Base-by-base conservation (phyloP, 2,329 filamentous ascomycete genomes). In the Trematosphaeria pertusa region DNA sequence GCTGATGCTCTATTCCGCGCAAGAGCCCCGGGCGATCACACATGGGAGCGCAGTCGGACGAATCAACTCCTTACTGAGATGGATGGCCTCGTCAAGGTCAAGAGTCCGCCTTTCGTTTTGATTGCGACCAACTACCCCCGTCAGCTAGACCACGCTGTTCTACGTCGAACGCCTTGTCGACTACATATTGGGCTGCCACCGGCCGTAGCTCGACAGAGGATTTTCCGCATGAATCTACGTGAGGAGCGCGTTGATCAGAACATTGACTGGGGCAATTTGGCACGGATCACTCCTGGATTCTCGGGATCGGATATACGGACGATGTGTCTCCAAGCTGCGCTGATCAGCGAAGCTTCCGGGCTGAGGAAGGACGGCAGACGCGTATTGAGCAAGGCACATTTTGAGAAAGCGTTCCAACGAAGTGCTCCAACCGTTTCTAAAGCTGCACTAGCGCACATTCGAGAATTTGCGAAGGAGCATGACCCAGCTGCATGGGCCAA, bases 1-100 rank as follows among this genome's bases (percentile, higher is more conserved):
- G 96, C 97, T 61, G 92, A 97, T 70, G 92, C 92, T 54, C 96
- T 97, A 5, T 30, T 35, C 19, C 5, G 17, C 3, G 17, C 17
- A 7, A 21, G 43, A 14, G 11, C 12, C 4, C 18, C 34, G 5
- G 43, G 18, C 5, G 34, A 31, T 4, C 9, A 17, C 3, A 19
- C 12, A 5, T 28, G 28, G 19, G 31, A 35, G 12, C 34, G 34
- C 12, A 18, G 5, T n/a, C 17, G 9, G 14, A 10, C 30, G 9
- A 46, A 39, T 18, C 35, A 46, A 17, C 18, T 46, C 18, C 43
- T 46, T 4, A 24, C 20, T 4, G 43, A 46, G 17, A 35, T 24
- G 32, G 43, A 46, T 18, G 43, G 43, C 6, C 15, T 46, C 14
- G 15, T 24, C 8, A 38, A 24, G 15, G 7, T 12, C 4, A 31